Evolutionary conservation across 768 basidiomycete species (phyloP), one percentile per base, ranked within the genome.

Genomic region (Lepiota brunneoincarnata): DNA sequence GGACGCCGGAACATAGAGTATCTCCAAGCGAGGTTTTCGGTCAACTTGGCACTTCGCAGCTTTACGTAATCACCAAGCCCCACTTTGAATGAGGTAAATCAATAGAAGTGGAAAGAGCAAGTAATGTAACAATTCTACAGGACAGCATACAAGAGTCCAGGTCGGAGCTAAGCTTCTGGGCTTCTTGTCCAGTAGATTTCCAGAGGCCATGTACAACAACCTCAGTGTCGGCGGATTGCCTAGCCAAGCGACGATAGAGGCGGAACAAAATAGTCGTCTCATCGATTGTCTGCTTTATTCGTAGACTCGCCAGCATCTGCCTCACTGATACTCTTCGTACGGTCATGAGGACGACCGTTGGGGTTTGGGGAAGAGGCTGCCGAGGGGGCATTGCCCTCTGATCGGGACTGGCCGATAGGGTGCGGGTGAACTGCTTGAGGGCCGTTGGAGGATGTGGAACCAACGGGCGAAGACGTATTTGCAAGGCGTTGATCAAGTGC

Each of bases 401-500:
- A 58, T 39, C 68, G 66, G 12, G 71, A 62, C 26, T 69, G 59
- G 40, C 73, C 61, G 14, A 65, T 64, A 28, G 72, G 64, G 15
- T 75, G 68, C 20, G 63, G 46, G 38, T 61, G 60, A 17, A 58
- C 36, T 48, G 60, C 58, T 51, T 63, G 58, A 23, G 72, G 59
- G 9, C 63, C 46, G 54, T 72, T 71, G 6, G 71, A 64, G 1
- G 75, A 66, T 54, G 64, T 64, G 40, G 71, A 65, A 15, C 69
- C 69, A 15, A 70, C 63, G 18, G 79, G 74, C 31, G 79, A 73
- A 42, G 77, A 72, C 17, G 80, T 78, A 57, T 79, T 86, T 26
- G 95, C 93, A 49, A 98, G 69, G 26, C 94, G 82, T 63, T 97
- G 94, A 62, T 99, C 97, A 34, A 99, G 80, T 3, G 97, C 97